Base-by-base conservation (phyloP, 1,284 basidiomycete genomes). In the Puccinia triticina region DNA sequence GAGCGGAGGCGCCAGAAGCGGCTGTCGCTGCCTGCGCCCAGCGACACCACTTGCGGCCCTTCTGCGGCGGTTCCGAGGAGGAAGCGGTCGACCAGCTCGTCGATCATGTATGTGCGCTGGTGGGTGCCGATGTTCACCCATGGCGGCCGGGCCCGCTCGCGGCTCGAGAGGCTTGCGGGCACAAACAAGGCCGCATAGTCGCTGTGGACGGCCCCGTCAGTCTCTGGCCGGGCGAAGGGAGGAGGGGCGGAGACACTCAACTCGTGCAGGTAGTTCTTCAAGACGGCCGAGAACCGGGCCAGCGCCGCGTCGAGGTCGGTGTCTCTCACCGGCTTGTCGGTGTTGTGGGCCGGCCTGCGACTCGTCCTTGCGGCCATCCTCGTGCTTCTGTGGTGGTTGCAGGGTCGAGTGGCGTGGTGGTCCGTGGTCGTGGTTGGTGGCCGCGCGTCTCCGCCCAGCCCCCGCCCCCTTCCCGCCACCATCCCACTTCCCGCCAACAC, bases 111-210 rank as follows among this genome's bases (percentile, higher is more conserved):
- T 0, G 93, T 92, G 77, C 97, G 91, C 80, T 97, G 91, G 84
- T 93, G 94, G 0, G 96, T 99, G 11, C 96, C 96, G 67, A 98
- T 90, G 86, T 98, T 98, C 89, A 99, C 98, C 84, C 98, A 88
- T 0, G 96, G 96, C 72, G 86, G 84, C 43, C 84, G n/a, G n/a
- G n/a, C n/a, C n/a, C n/a, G n/a, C n/a, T n/a, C n/a, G n/a, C n/a
- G n/a, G n/a, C 48, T 50, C 18, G 48, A 50, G 8, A 7, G 10
- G 14, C 48, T 21, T 21, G 48, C 18, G 18, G 8, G 2, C 3
- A 50, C 48, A 50, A 61, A 61, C 29, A 61, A 32, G 29, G 10
- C 59, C 59, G 59, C 59, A 61, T 11, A 61, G 4, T 34, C 29
- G 34, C 55, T 59, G n/a, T 55, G 18, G 14, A n/a, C n/a, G n/a